Base-by-base conservation (phyloP, 1,139 yeast species). In the Suhomyces chickasaworum region DNA sequence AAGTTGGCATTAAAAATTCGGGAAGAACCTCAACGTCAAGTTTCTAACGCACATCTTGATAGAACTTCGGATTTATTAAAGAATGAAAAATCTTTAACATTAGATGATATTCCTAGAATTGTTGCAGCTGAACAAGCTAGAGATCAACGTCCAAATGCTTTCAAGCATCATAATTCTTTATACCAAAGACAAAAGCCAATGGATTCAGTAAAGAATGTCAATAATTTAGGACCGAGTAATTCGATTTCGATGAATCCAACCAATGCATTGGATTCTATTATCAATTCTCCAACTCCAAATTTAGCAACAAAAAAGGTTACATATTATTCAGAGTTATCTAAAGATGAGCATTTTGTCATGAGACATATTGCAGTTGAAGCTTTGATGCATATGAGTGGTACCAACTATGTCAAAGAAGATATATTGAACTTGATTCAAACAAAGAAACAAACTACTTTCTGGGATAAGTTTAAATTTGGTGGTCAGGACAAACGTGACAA, bases 81-180 rank as follows among this genome's bases (percentile, higher is more conserved):
- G 59, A 88, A 84, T 60, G 96, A 91, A 56, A 88, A 88, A 56
- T 85, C 95, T 0, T 77, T 93, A 47, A 91, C 97, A 0, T 77
- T 93, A 58, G 99, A 93, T 65, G 99, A 93, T 67, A 93, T 93
- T 56, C 97, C 98, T 6, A 78, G 98, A 55, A 91, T 93, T 60
- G 98, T 93, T 10, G 96, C 97, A 2, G 95, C 97, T 6, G 98
- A 93, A 59, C 97, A 91, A 65, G 97, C 98, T 0, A 77, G 97
- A 53, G 97, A 89, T 53, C 86, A 89, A 59, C 78, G 96, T 48
- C 95, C 95, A 5, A 87, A 87, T 63, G 93, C 95, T 0, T 88
- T 83, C 68, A 80, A 83, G 53, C 91, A 83, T 61, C 90, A 84
- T 55, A 74, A 75, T 52, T 65, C 74, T 16, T 64, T 74, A 44